Base-by-base conservation (phyloP, 116 monocot species). In the Phalaenopsis hybrid region DNA sequence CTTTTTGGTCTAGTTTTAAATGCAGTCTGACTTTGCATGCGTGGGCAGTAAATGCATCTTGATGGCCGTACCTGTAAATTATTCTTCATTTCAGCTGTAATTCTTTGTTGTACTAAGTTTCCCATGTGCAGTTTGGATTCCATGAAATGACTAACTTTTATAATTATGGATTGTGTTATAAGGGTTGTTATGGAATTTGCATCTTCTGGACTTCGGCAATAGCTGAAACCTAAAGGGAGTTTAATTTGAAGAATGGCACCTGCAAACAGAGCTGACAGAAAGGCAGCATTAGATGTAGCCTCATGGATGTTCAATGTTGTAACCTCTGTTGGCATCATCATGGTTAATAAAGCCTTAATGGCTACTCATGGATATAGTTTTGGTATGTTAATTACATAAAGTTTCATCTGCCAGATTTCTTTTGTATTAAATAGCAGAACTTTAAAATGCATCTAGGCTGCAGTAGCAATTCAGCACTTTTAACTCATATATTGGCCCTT, bases 321-420 rank as follows among this genome's bases (percentile, higher is more conserved):
- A 75, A 90, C 90, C 21, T 90, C 90, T 12, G 90, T 90, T 81
- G 90, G 88, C 59, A 88, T 90, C 81, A 90, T 82, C 73, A 87
- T 89, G 87, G 89, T 89, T 44, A 89, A 89, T 69, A 89, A 89
- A 83, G 84, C 89, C 23, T 78, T 90, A 69, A 90, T 90, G 90
- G 88, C 88, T 46, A 84, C 82, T 70, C 78, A 90, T 84, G 90
- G 90, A 61, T 90, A 86, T 82, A 86, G 88, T 83, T 90, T 90
- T 63, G 90, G 90, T 90, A 88, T 12, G 70, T 73, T 79, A 23
- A 72, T 72, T 72, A 41, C 17, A 16, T 18, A 61, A 61, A 61
- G 20, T 21, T 6, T 8, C 65, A 21, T 65, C 12, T 65, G 23
- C 21, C 25, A 25, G 12, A 65, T 65, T 21, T 65, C 7, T 25